phyloP scores from a whole-genome alignment of 768 basidiomycete species.

The Tulasnella sp. region DNA sequence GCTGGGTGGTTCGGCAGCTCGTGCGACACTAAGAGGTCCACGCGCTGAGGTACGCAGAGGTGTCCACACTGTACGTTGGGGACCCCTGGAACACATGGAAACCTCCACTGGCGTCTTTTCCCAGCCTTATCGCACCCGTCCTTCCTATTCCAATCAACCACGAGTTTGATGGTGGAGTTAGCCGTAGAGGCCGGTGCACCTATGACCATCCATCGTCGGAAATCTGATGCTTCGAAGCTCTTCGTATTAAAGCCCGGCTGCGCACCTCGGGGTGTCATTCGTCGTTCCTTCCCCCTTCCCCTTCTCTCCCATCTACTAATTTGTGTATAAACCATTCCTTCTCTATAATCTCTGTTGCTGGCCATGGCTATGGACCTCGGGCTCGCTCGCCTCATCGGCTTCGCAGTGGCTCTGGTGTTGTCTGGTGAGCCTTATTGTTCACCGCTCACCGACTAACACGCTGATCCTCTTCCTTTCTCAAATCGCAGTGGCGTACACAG shows the following conservation, averaged over 20 bases:
- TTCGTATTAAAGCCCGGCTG: neutral
- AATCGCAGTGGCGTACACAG: slow-evolving; percentile 16
- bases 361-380: slow-evolving; percentile 16
- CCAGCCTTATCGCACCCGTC: neutral
- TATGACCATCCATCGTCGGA: neutral
- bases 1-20: neutral
- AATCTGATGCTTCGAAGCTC: neutral
- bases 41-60: neutral
- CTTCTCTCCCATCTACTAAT: neutral
- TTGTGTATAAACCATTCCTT: neutral
- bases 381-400: slow-evolving; percentile 18
- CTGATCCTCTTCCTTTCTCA: neutral
- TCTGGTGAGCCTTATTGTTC: neutral
- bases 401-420: slow-evolving; percentile 7
- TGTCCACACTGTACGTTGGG: slow-evolving; percentile 7
- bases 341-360: neutral
- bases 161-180: neutral
- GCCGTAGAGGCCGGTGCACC: neutral
- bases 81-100: slow-evolving; percentile 1
- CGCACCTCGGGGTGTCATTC: neutral
- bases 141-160: neutral
- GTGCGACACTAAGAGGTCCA: neutral
- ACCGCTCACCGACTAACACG: neutral
- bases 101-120: neutral
- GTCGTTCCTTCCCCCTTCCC: neutral